Base-by-base conservation (phyloP, 306 rosid species). In the Medicago arabica region DNA sequence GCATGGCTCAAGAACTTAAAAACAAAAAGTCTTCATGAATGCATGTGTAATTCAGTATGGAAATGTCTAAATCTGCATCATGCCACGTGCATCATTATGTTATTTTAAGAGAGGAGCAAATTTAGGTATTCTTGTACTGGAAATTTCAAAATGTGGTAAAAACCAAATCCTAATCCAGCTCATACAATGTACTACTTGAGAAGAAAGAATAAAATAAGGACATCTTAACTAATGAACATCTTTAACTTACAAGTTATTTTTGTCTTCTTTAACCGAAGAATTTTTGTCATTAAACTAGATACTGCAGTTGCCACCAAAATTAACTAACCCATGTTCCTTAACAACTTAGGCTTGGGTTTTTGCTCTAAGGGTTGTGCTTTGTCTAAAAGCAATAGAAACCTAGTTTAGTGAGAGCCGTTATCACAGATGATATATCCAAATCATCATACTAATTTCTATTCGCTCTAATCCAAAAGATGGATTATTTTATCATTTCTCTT, bases 1-100 rank as follows among this genome's bases (percentile, higher is more conserved):
- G 66, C 62, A 68, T 25, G 55, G 77, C 54, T 68, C 38, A 63
- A 46, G 77, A 60, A 13, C 70, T 61, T 76, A 36, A 82, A 80
- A 78, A 64, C 71, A 54, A 47, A 63, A 84, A 51, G 89, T 78
- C 76, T 82, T 71, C 72, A 69, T 82, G 77, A 64, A 67, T 78
- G 59, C 69, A 77, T 69, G 41, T 57, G 18, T 67, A 77, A 82
- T 79, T 18, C 59, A 54, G 67, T 47, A 75, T 72, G 21, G 9
- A n/a, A 46, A 50, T 23, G 70, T 61, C 62, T 40, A 63, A 64
- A 75, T 64, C 69, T 44, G 70, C 61, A 87, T 79, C 72, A 79
- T 82, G 80, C 83, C 75, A 62, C 46, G 64, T 43, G 63, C 74
- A 86, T 79, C 59, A 73, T 82, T 78, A 47, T 80, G 81, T 63